These are phyloP conservation scores for Coffea humblotiana DNA, from an alignment of 305 asterid genomes.

Conservation along the genomic window DNA sequence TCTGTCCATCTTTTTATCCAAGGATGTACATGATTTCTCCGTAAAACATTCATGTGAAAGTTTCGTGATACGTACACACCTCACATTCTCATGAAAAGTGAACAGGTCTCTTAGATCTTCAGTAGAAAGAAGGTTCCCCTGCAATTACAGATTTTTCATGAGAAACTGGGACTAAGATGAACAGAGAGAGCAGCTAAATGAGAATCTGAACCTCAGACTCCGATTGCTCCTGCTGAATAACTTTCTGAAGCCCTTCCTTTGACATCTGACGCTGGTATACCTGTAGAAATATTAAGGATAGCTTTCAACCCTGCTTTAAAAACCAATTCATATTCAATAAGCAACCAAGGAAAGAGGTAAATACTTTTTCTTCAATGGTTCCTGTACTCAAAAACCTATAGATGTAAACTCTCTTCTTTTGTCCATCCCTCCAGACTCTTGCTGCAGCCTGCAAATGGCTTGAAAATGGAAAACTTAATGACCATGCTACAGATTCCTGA, in stretches of 20 bases:
- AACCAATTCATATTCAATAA: slow-evolving; percentile 6
- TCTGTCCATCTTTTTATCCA: neutral
- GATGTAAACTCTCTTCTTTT: slow-evolving; percentile 95
- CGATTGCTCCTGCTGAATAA: slow-evolving; percentile 80
- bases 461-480: slow-evolving; percentile 18
- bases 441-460: slow-evolving; percentile 81
- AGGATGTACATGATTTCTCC: neutral
- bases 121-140: slow-evolving; percentile 86
- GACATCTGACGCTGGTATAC: slow-evolving; percentile 99
- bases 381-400: slow-evolving; percentile 95
- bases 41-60: neutral
- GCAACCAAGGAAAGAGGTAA: slow-evolving; percentile 7
- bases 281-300: slow-evolving; percentile 36
- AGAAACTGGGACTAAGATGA: slow-evolving; percentile 17
- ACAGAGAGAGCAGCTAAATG: slow-evolving; percentile 17
- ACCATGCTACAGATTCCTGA: neutral
- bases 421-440: slow-evolving; percentile 99
- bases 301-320: neutral
- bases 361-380: slow-evolving; percentile 96
- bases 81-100: slow-evolving; percentile 69
- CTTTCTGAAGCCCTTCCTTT: slow-evolving; percentile 96
- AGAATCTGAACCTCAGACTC: slow-evolving; percentile 65
- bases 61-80: slow-evolving; percentile 46
- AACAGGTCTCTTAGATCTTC: slow-evolving; percentile 96
- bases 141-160: slow-evolving; percentile 28